Percentiles rank a stretch among this genome's conserved stretches.
Evolutionary conservation across 2,329 filamentous ascomycete genomes (phyloP).

Genomic region (Podosphaera xanthii): DNA sequence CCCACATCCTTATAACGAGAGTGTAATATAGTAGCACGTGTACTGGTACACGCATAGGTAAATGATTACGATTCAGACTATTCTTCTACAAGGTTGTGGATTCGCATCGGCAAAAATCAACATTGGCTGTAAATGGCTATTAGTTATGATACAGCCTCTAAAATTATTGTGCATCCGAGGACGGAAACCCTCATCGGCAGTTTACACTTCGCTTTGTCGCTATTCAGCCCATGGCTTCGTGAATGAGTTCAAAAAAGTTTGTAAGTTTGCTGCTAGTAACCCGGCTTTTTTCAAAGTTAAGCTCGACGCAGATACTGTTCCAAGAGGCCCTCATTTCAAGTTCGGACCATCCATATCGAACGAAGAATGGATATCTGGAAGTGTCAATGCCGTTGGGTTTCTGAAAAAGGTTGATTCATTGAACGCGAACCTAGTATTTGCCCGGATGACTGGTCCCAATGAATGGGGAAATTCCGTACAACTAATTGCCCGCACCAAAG

Average conservation of each 20-base stretch:
- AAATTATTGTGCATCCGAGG: too few relatives aligned
- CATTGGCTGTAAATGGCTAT: too few relatives aligned
- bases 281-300: background rate
- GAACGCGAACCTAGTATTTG: slow-evolving; percentile 48
- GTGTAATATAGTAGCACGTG: too few relatives aligned
- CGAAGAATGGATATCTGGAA: slow-evolving; percentile 5
- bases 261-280: background rate
- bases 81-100: too few relatives aligned
- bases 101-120: too few relatives aligned
- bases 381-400: slow-evolving; percentile 44
- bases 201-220: too few relatives aligned
- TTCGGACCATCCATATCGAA: too few relatives aligned
- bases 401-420: slow-evolving; percentile 45
- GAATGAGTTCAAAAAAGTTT: slow-evolving; percentile 10
- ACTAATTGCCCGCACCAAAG: slow-evolving; percentile 4
- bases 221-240: background rate
- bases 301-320: background rate
- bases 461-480: background rate
- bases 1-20: too few relatives aligned
- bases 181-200: too few relatives aligned
- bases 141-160: too few relatives aligned
- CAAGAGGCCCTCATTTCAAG: background rate
- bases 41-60: too few relatives aligned
- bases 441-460: slow-evolving; percentile 19
- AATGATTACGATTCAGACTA: too few relatives aligned